Evolutionary conservation across 2,329 filamentous ascomycete species (phyloP).

Genomic region (Thermochaetoides dissita): DNA sequence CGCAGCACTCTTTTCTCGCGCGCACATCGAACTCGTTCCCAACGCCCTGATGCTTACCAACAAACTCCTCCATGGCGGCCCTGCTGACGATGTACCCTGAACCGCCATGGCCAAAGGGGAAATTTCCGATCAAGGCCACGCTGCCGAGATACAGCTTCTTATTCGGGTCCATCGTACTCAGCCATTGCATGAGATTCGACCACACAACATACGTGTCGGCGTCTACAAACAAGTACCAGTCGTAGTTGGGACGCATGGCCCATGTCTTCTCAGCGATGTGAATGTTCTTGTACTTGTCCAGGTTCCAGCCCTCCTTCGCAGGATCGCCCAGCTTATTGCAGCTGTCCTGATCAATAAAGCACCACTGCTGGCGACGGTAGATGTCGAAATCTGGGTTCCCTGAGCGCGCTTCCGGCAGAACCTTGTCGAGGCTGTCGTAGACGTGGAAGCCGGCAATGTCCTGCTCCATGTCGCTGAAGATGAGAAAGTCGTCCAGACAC

Average conservation of each 20-base stretch:
- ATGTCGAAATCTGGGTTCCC: slow-evolving; percentile 37
- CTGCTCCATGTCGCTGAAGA: slow-evolving; percentile 45
- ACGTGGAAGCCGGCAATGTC: slow-evolving; percentile 30
- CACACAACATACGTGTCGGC: slow-evolving; percentile 44
- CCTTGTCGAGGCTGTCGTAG: slow-evolving; percentile 32
- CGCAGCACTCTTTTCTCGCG: slow-evolving; percentile 32
- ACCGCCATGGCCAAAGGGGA: slow-evolving; percentile 41
- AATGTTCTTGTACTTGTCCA: slow-evolving; percentile 51
- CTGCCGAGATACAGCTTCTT: slow-evolving; percentile 37
- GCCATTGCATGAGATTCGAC: slow-evolving; percentile 36
- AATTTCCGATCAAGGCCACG: slow-evolving; percentile 26
- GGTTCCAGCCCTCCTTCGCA: slow-evolving; percentile 30
- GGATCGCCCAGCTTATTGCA: slow-evolving; percentile 24
- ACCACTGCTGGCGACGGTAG: slow-evolving; percentile 31
- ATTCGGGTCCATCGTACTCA: slow-evolving; percentile 28
- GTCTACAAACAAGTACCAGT: slow-evolving; percentile 48
- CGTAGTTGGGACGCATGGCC: slow-evolving; percentile 32
- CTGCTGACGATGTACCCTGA: slow-evolving; percentile 40
- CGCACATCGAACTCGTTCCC: slow-evolving; percentile 32
- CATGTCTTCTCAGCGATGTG: slow-evolving; percentile 44
- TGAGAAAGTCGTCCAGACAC: slow-evolving; percentile 37
- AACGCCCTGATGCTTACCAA: slow-evolving; percentile 27
- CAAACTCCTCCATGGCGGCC: slow-evolving; percentile 35
- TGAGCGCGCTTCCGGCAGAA: slow-evolving; percentile 28
- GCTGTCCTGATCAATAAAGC: slow-evolving; percentile 30